Evolutionary conservation across 495 filamentous ascomycete genomes (phyloP).

Genomic region (Beverwykella pulmonaria): DNA sequence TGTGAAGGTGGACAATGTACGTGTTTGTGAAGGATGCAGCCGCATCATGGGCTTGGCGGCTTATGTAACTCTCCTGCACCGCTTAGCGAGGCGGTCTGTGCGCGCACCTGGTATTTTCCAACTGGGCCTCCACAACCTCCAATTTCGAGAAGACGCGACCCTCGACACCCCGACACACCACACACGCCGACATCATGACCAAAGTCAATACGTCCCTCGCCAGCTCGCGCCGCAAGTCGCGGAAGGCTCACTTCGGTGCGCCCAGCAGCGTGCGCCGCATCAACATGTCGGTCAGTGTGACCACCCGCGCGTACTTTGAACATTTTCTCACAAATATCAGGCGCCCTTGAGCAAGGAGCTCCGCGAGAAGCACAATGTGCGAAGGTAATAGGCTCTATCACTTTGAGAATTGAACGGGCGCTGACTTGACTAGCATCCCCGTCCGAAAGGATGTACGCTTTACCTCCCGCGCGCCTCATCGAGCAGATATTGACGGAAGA

Average conservation of each 20-base stretch:
- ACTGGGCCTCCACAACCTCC: conserved; percentile 11
- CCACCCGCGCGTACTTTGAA: conserved; percentile 17
- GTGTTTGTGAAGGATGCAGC: too few species aligned
- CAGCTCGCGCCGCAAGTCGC: conserved; percentile 86
- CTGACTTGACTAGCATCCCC: conserved; percentile 86
- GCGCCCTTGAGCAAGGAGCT: conserved; percentile 94
- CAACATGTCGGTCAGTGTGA: conserved; percentile 63
- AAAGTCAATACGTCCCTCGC: conserved; percentile 54
- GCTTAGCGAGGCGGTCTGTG: background rate
- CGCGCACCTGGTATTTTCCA: background rate
- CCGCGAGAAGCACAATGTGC: conserved; percentile 91
- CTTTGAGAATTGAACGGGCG: background rate
- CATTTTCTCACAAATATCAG: background rate
- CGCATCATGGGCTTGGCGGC: background rate
- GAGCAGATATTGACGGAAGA: conserved; percentile 9
- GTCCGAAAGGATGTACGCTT: conserved; percentile 77
- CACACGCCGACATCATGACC: conserved; percentile 50
- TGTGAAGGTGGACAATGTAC: too few species aligned
- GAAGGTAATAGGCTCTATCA: conserved; percentile 35
- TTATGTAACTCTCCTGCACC: background rate
- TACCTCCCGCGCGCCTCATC: background rate
- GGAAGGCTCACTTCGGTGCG: conserved; percentile 94
- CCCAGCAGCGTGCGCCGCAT: conserved; percentile 87
- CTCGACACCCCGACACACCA: conserved; percentile 15
- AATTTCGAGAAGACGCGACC: conserved; percentile 25